These are phyloP conservation scores for Knufia fluminis DNA, from an alignment of 2,329 filamentous ascomycete genomes.

Conservation along the genomic window DNA sequence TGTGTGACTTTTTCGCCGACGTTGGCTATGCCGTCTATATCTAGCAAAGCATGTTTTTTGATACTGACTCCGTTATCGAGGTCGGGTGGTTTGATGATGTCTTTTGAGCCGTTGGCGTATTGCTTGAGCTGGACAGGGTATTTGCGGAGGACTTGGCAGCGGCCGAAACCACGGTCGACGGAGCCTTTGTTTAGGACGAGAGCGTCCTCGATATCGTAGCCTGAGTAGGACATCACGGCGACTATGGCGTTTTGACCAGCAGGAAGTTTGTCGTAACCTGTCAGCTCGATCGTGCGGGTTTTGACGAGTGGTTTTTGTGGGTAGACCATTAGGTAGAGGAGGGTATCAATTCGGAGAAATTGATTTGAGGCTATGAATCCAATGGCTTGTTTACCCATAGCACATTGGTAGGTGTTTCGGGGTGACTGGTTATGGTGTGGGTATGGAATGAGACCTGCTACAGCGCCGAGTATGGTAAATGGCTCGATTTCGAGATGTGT, in stretches of 20 bases:
- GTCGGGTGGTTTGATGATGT: constrained; percentile 53
- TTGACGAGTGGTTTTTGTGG: constrained; percentile 97
- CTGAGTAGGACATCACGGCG: constrained; percentile 98
- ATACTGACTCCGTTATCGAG: constrained; percentile 53
- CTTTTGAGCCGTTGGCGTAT: constrained; percentile 69
- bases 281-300: constrained; percentile 89
- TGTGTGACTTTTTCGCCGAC: constrained; percentile 71
- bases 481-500: constrained; percentile 97
- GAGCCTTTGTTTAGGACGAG: constrained; percentile 95
- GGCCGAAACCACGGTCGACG: constrained; percentile 85
- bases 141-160: constrained; percentile 97
- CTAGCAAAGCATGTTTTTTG: constrained; percentile 63
- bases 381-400: constrained; percentile 99
- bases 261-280: constrained; percentile 94
- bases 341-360: constrained; percentile 90
- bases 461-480: constrained; percentile 90
- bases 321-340: constrained; percentile 94
- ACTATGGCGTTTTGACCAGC: constrained; percentile 96
- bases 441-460: constrained; percentile 93
- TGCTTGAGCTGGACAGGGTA: constrained; percentile 77
- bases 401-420: constrained; percentile 96
- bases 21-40: constrained; percentile 77
- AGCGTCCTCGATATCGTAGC: constrained; percentile 98
- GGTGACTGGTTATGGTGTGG: constrained; percentile 98
- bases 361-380: constrained; percentile 97